Base-by-base conservation (phyloP, 23 red algal genomes). In the Agarophyton chilense region DNA sequence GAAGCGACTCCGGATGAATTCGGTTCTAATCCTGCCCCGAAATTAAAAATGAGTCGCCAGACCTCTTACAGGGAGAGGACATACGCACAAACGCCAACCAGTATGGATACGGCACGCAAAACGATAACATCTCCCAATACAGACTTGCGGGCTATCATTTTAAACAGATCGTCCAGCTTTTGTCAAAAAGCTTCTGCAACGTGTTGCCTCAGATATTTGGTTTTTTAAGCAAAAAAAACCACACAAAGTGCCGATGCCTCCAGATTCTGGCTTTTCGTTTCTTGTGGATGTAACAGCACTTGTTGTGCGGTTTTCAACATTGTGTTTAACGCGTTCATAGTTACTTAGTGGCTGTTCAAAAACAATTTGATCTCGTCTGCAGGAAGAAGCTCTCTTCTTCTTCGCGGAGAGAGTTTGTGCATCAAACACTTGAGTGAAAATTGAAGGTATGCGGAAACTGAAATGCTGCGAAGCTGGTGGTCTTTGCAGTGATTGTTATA, bases 41-140 rank as follows among this genome's bases (percentile, higher is more conserved):
- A 33, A 0, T n/a, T 41, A 0, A 12, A 14, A 19, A 89, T 52
- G 29, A 78, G 38, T 21, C 61, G 42, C 32, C 25, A 19, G 2
- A 89, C 14, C n/a, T 65, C 71, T 8, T 78, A 4, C 12, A n/a
- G 13, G 34, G 45, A 29, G 25, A 89, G 46, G 10, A 12, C 2
- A 11, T 77, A 49, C 22, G 72, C 18, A 33, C 63, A 49, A 9
- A 78, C 52, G 13, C 72, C 85, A 7, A 89, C 40, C 5, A 89
- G 68, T n/a, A 34, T 42, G n/a, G 85, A 77, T 4, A 89, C n/a
- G 24, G 85, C 85, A 13, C 68, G 66, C 17, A 71, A 52, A 8
- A 78, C 0, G 22, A 66, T 33, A 38, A 77, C 71, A 56, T 89
- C 85, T 78, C 85, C 85, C 18, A 72, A 34, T 7, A 71, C 85